phyloP scores from a whole-genome alignment of 805 yeast species.

The Cyberlindnera mrakii region DNA sequence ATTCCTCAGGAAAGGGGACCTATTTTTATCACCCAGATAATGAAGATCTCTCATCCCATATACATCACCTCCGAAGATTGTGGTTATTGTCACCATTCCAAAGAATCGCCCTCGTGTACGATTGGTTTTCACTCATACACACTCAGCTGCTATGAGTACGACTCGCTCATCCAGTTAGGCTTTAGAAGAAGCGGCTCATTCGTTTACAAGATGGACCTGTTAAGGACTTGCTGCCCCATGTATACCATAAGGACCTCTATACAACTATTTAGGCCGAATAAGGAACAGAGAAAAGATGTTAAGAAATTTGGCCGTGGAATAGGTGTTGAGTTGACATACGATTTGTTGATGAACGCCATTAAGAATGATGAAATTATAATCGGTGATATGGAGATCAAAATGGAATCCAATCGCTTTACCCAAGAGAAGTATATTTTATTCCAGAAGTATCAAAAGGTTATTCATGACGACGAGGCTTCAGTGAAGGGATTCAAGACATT shows the following conservation, averaged over 20 bases:
- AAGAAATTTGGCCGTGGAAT: conserved; percentile 43
- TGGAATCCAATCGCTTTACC: conserved; percentile 48
- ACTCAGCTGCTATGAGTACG: conserved; percentile 52
- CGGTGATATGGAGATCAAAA: conserved; percentile 31
- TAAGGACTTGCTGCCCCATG: conserved; percentile 72
- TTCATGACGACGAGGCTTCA: conserved; percentile 60
- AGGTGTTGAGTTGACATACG: background rate
- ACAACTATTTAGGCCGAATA: conserved; percentile 39
- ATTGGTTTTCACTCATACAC: conserved; percentile 36
- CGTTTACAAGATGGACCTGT: conserved; percentile 58
- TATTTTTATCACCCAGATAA: background rate
- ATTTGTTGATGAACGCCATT: background rate
- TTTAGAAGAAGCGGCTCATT: conserved; percentile 75
- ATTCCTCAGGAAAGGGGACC: background rate
- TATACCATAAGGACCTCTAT: conserved; percentile 68
- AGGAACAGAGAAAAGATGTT: conserved; percentile 61
- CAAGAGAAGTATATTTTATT: conserved; percentile 58
- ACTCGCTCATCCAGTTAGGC: conserved; percentile 61
- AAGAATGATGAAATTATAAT: background rate
- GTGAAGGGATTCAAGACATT: conserved; percentile 52
- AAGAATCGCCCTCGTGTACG: conserved; percentile 20
- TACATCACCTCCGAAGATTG: conserved; percentile 44
- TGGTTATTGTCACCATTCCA: conserved; percentile 61
- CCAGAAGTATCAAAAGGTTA: conserved; percentile 59
- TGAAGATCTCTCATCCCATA: conserved; percentile 39